Conservation (phyloP, 2,329 filamentous ascomycete genomes). For the Septoria petroselini region DNA sequence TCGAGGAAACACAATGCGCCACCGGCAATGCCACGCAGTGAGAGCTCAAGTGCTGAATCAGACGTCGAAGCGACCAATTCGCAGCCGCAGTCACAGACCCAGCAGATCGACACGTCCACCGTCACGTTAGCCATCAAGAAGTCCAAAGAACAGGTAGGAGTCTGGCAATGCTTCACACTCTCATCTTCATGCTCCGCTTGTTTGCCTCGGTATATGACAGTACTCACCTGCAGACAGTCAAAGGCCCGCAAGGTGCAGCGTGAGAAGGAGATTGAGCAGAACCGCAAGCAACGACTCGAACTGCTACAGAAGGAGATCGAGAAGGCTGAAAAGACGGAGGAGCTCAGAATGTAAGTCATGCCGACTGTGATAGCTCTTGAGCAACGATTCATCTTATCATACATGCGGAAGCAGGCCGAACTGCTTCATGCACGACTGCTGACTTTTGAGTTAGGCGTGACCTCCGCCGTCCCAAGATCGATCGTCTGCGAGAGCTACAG, state of each 20-base stretch:
- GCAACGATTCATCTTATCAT: no score
- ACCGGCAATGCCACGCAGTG: background rate
- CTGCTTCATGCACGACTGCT: background rate
- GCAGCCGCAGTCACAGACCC: conserved; percentile 8
- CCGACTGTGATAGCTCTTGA: no score
- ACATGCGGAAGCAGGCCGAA: no score
- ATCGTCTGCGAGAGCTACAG: conserved; percentile 26
- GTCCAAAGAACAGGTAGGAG: conserved; percentile 14
- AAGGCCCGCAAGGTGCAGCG: conserved; percentile 12
- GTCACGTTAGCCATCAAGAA: conserved; percentile 9
- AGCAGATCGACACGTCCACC: conserved; percentile 11
- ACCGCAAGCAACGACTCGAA: conserved; percentile 12
- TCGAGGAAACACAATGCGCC: conserved; percentile 9
- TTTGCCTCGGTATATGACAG: background rate
- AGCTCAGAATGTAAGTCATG: conserved; percentile 19
- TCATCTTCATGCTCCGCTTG: background rate
- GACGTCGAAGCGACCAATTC: conserved; percentile 1
- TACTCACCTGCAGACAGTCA: conserved; percentile 10
- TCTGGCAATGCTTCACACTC: background rate
- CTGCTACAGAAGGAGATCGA: conserved; percentile 16
- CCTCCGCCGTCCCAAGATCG: conserved; percentile 24
- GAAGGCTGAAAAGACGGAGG: conserved; percentile 7
- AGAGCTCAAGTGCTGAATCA: conserved; percentile 1
- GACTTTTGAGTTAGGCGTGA: conserved; percentile 1
- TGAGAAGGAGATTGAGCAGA: conserved; percentile 19